Base-by-base conservation (phyloP, 176 grass and related monocot species). In the Aegilops bicornis region DNA sequence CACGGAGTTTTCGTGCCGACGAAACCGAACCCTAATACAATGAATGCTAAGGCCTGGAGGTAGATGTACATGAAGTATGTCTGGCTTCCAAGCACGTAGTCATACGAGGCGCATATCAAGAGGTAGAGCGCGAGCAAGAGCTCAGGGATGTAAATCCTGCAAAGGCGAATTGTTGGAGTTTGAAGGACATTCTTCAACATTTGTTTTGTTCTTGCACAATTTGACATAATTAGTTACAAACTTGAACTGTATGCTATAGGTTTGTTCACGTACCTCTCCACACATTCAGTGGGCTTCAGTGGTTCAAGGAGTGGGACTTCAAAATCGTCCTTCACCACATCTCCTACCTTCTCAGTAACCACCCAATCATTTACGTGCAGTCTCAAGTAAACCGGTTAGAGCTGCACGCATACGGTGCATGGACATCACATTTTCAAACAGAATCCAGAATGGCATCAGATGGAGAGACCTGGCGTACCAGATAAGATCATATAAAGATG, bases 361-460 rank as follows among this genome's bases (percentile, higher is more conserved):
- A 98, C 92, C 97, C 97, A 98, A 64, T 94, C 94, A 71, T 98
- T 91, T 11, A 73, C 90, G 69, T 20, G 80, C 25, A 42, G 92
- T 92, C 66, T 94, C 94, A 0, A 98, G 76, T 67, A 98, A 86
- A 79, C 97, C 97, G 10, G 79, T 79, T 25, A 98, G 67, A 66
- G 97, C 94, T 45, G 97, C 94, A 70, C 82, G 80, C 86, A 98
- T 98, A 12, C 97, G 94, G 60, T 96, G 90, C 97, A 98, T 88
- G 69, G 97, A 91, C 97, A 98, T 98, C 37, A 96, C 97, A 73
- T 94, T 98, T 85, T 98, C 97, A 68, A 98, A 96, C 50, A 98
- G 84, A 94, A 96, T 98, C 97, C 97, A 96, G 54, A 98, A 94
- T 58, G 97, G 97, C 92, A 98, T 94, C 77, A 98, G 79, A 86